Conservation (phyloP, 1,284 basidiomycete genomes). For the Ceratobasidium sp. region DNA sequence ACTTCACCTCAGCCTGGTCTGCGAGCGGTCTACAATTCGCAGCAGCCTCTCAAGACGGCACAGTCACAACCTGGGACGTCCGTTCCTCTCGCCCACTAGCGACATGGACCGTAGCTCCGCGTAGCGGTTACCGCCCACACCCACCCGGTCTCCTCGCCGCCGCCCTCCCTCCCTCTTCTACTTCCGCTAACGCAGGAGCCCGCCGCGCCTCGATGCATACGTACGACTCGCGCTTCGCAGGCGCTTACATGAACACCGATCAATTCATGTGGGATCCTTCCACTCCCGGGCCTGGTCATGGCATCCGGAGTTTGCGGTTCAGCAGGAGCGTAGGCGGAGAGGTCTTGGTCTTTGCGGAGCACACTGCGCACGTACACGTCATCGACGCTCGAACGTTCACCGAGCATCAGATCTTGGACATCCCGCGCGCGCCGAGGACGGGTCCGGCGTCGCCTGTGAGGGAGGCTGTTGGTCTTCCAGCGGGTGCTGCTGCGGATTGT, state of each 20-base stretch:
- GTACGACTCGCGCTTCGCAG: conserved; percentile 5
- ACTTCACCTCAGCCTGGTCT: conserved; percentile 89
- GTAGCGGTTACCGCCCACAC: conserved; percentile 19
- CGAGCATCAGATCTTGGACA: conserved; percentile 74
- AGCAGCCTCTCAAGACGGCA: conserved; percentile 87
- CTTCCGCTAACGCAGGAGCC: conserved; percentile 38
- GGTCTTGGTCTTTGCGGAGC: conserved; percentile 88
- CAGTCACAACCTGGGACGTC: conserved; percentile 69
- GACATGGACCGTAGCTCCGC: conserved; percentile 37
- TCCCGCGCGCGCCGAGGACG: conserved; percentile 60
- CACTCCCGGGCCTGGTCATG: conserved; percentile 76
- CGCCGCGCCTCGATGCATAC: not conserved
- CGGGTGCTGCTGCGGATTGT: conserved; percentile 3
- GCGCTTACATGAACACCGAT: conserved; percentile 46
- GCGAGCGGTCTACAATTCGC: conserved; percentile 85
- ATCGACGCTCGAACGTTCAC: conserved; percentile 86
- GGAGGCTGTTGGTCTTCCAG: conserved; percentile 21
- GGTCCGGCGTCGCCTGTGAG: conserved; percentile 4
- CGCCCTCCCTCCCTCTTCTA: not conserved
- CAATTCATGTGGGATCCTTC: conserved; percentile 47
- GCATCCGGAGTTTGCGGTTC: conserved; percentile 83
- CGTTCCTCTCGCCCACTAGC: conserved; percentile 54
- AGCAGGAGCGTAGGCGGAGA: conserved; percentile 70
- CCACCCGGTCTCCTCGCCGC: not conserved
- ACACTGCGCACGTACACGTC: conserved; percentile 79